Base-by-base conservation (phyloP, 768 basidiomycete species). In the Neoboletus magnificus region DNA sequence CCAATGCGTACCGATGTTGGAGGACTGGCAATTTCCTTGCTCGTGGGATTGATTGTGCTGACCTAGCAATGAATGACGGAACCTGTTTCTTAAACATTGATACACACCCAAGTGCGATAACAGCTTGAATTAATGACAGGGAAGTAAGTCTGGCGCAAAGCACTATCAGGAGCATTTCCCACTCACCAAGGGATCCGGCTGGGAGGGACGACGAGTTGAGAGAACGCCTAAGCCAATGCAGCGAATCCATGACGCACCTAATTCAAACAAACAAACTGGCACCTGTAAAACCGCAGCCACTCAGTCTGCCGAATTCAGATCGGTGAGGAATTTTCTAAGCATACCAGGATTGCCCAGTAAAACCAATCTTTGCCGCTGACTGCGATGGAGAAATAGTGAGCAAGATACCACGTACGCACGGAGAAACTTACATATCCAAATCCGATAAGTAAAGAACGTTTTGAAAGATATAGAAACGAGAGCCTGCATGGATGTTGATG, bases 401-500 rank as follows among this genome's bases (percentile, higher is more conserved):
- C 2, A 35, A 18, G 13, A 16, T 6, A 18, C 11, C 35, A 18
- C 12, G 32, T 13, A 33, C 32, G 32, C 32, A 30, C 22, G 23
- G 22, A 44, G 54, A 6, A 12, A 48, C 51, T 22, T 7, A 57
- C 60, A 55, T 27, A 10, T 61, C 55, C 54, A 60, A 32, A 62
- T 50, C 12, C 59, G 51, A 37, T 42, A 54, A 10, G 50, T 52
- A 41, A 61, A 55, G 37, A 55, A 62, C 27, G 41, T 30, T 8
- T 55, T 52, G 18, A 42, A 49, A 8, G 50, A 2, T 30, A 61
- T 20, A 39, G 54, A 23, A 9, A 61, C 59, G 4, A 60, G 33
- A 18, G 45, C 13, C 59, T 60, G 35, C 4, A 32, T 9, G 3
- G 11, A 45, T 11, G 23, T n/a, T 37, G 23, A 49, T 50, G 5